These are phyloP conservation scores for Ascoidea asiatica DNA, from an alignment of 805 yeast species.

Conservation along the genomic window DNA sequence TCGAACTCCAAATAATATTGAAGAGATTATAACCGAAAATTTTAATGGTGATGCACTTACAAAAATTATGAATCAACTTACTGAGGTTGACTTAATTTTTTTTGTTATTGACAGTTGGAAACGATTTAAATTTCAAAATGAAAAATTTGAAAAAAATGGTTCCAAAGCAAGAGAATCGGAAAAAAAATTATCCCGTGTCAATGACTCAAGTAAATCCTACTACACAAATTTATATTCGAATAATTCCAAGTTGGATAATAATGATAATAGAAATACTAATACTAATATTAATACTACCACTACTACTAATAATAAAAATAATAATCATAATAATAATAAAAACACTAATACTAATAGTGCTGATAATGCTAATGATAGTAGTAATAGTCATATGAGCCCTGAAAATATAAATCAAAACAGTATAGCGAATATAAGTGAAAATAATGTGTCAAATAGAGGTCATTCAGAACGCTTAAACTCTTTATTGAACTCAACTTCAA, in stretches of 20 bases:
- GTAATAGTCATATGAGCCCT: too few species aligned
- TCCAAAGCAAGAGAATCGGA: slow-evolving; percentile 1
- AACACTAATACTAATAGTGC: neutral
- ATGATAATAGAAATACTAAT: too few species aligned
- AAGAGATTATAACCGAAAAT: neutral
- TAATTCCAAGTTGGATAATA: too few species aligned
- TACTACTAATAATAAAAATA: too few species aligned
- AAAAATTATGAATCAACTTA: slow-evolving; percentile 4
- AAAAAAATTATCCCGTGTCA: neutral
- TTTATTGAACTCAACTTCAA: neutral
- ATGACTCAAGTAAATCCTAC: too few species aligned
- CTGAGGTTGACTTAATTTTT: slow-evolving; percentile 15
- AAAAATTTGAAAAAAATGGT: slow-evolving; percentile 2
- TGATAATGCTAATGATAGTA: too few species aligned
- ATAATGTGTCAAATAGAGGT: neutral
- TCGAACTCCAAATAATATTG: neutral
- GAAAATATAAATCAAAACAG: too few species aligned
- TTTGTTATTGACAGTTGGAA: slow-evolving; percentile 14
- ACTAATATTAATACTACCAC: too few species aligned
- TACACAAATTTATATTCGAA: too few species aligned
- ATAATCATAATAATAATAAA: too few species aligned
- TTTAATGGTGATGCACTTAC: slow-evolving; percentile 2
- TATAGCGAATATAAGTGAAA: too few species aligned
- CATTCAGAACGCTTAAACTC: neutral
- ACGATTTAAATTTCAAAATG: slow-evolving; percentile 8